Base-by-base conservation (phyloP, 176 grass and related monocot species). In the Oryza meridionalis region DNA sequence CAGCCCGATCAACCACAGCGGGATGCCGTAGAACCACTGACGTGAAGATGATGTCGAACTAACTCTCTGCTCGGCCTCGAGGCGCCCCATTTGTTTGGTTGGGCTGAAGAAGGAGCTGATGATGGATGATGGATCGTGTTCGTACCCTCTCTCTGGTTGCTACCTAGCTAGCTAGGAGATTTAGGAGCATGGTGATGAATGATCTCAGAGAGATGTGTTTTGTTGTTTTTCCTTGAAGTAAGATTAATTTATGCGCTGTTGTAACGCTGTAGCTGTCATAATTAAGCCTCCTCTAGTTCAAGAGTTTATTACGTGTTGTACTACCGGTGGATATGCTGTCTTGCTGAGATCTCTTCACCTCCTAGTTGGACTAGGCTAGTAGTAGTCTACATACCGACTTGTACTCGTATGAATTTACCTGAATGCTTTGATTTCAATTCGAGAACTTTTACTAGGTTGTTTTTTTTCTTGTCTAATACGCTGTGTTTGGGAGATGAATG, bases 11-110 rank as follows among this genome's bases (percentile, higher is more conserved):
- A 87, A 92, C 86, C 90, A 94, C 19, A 73, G 33, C 3, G 73
- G 46, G 7, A 91, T 89, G 81, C 88, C 75, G 14, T 90, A 83
- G 78, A 86, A 84, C 84, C 89, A 88, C 94, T 61, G 92, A 94
- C 86, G 87, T 97, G 78, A 92, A 97, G 90, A 87, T 94, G 90
- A 91, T 94, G 88, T 90, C 86, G 0, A 94, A 94, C 84, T 94
- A 88, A 89, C 85, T 17, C 15, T 53, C 8, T 25, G 75, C 79
- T 82, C 68, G 67, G 76, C 62, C 75, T 83, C 37, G 45, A n/a
- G 79, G 65, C 21, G 19, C 66, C 75, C 64, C 40, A 65, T 75
- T 73, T 75, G 74, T 69, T 69, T 64, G 75, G 73, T 67, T 79
- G 74, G 69, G 69, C 84, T 75, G 69, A 40, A 78, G 88, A 7